These are phyloP conservation scores for Aspergillus sp. DNA, from an alignment of 2,329 filamentous ascomycete genomes.

Conservation along the genomic window DNA sequence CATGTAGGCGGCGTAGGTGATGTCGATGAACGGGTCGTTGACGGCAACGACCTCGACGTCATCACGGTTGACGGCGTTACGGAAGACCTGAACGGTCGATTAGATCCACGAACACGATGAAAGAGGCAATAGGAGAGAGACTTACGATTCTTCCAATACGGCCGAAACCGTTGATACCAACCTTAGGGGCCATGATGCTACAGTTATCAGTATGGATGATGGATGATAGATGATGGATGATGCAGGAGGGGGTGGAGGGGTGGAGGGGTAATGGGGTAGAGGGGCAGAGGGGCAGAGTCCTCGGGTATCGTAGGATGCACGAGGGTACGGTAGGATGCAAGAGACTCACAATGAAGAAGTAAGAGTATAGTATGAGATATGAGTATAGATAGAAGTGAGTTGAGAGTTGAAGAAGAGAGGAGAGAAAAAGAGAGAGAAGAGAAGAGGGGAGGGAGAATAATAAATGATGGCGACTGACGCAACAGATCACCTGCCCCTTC, in stretches of 20 bases:
- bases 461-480: background rate
- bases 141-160: constrained; percentile 89
- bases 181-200: constrained; percentile 37
- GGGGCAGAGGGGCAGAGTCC: background rate
- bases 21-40: constrained; percentile 99
- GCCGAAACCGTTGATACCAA: constrained; percentile 99
- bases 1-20: constrained; percentile 97
- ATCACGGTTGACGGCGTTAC: constrained; percentile 85
- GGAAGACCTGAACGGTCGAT: constrained; percentile 59
- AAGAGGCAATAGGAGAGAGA: constrained; percentile 9
- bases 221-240: constrained; percentile 3
- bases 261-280: background rate
- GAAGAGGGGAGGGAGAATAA: constrained; percentile 1
- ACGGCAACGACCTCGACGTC: constrained; percentile 91
- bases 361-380: background rate
- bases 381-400: background rate
- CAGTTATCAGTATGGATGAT: constrained; percentile 20
- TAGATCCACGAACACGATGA: constrained; percentile 12
- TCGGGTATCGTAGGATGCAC: too few species aligned
- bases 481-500: constrained; percentile 3
- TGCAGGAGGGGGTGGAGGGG: background rate
- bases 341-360: constrained; percentile 8
- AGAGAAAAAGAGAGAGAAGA: constrained; percentile 11
- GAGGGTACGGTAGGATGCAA: too few species aligned
- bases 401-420: constrained; percentile 7